A percentile compares a stretch with the other conserved stretches of the same genome.
Evolutionary conservation across 257 asterid genomes (phyloP).

Genomic region (Salvia hispanica): DNA sequence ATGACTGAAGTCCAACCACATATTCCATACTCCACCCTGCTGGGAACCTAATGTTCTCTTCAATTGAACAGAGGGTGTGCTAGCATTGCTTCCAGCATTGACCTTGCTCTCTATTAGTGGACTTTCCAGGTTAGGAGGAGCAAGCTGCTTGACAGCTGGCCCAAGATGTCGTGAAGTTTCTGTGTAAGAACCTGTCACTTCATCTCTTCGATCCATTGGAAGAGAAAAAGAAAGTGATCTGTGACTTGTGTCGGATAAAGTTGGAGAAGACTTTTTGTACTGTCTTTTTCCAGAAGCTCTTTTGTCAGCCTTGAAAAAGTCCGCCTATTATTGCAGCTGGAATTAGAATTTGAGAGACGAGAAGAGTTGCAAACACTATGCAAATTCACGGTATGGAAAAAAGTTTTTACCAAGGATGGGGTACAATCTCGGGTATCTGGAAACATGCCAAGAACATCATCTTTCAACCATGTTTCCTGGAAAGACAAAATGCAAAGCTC

Average conservation of each 20-base stretch:
- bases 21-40: slow-evolving; percentile 61
- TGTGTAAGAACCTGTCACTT: slow-evolving; percentile 41
- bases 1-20: slow-evolving; percentile 50
- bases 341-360: slow-evolving; percentile 29
- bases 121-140: slow-evolving; percentile 69
- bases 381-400: slow-evolving; percentile 20
- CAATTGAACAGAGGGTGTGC: slow-evolving; percentile 59
- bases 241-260: slow-evolving; percentile 53
- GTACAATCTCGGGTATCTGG: slow-evolving; percentile 87
- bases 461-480: slow-evolving; percentile 92
- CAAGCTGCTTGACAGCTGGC: slow-evolving; percentile 75
- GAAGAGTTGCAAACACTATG: slow-evolving; percentile 2
- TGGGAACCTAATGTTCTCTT: slow-evolving; percentile 74
- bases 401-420: slow-evolving; percentile 71
- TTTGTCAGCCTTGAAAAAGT: slow-evolving; percentile 74
- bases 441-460: slow-evolving; percentile 77
- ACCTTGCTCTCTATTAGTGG: slow-evolving; percentile 53
- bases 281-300: slow-evolving; percentile 58
- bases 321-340: slow-evolving; percentile 50
- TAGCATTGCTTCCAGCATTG: slow-evolving; percentile 43
- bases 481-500: slow-evolving; percentile 35
- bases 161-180: slow-evolving; percentile 71
- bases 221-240: slow-evolving; percentile 59
- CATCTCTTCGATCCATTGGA: slow-evolving; percentile 59
- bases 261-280: slow-evolving; percentile 55